phyloP scores from a whole-genome alignment of 495 filamentous ascomycete genomes.

The Lasiosphaeria miniovina region DNA sequence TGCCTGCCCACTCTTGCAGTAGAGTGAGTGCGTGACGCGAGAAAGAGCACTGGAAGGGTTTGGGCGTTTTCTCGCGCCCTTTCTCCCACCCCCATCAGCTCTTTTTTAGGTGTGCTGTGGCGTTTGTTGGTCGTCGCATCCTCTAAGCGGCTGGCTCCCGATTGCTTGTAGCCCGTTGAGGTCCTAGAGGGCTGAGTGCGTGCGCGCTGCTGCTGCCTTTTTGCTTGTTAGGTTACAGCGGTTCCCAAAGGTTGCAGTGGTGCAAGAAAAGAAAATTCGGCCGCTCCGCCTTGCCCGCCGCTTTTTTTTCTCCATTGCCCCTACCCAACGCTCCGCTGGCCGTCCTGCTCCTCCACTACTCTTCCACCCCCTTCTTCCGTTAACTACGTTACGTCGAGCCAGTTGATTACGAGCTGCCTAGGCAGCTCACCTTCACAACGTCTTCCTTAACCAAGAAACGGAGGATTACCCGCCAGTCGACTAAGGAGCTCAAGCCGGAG shows the following conservation, averaged over 20 bases:
- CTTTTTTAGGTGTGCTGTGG: no score
- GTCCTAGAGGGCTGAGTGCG: no score
- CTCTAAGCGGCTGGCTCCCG: no score
- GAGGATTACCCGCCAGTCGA: conserved; percentile 64
- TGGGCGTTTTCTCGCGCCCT: no score
- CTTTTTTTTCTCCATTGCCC: conserved; percentile 1
- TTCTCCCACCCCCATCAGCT: no score
- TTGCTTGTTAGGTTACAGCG: not conserved
- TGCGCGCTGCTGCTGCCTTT: no score
- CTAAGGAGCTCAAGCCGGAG: conserved; percentile 32
- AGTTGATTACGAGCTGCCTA: conserved; percentile 45
- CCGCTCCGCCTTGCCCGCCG: not conserved
- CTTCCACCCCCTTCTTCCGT: conserved; percentile 13
- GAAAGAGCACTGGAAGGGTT: no score
- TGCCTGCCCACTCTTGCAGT: no score
- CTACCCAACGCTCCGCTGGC: conserved; percentile 3
- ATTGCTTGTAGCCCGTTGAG: no score
- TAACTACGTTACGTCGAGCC: conserved; percentile 17
- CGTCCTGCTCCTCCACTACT: conserved; percentile 13
- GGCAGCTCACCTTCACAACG: conserved; percentile 81
- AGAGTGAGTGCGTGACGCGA: no score
- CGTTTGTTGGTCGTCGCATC: no score
- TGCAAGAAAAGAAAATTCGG: not conserved
- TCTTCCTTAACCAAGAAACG: conserved; percentile 82
- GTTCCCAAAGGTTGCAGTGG: not conserved